phyloP scores from a whole-genome alignment of 768 basidiomycete species.

The Fistulinella prunicolor region DNA sequence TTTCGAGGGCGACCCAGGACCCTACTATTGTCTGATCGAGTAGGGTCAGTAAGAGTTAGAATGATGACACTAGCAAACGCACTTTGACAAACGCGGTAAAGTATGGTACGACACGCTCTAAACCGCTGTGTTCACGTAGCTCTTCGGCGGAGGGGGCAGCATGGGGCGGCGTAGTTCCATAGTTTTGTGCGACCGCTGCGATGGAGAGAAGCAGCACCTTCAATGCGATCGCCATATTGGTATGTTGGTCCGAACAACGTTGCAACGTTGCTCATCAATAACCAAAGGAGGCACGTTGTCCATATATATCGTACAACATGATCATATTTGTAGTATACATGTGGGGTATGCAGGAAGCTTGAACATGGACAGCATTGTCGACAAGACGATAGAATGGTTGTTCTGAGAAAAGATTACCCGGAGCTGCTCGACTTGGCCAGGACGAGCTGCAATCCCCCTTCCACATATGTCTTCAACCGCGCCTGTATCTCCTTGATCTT shows the following conservation, averaged over 20 bases:
- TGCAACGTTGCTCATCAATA: no score
- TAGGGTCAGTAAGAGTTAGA: neutral
- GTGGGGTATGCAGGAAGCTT: no score
- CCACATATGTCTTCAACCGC: constrained; percentile 16
- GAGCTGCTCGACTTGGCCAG: constrained; percentile 22
- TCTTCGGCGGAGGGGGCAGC: constrained; percentile 8
- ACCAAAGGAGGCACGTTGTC: no score
- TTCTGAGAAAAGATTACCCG: no score
- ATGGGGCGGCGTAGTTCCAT: constrained; percentile 16
- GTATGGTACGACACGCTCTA: neutral
- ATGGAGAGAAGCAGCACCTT: constrained; percentile 10
- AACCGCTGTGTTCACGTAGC: constrained; percentile 9
- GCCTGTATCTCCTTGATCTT: constrained; percentile 20
- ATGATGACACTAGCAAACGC: neutral
- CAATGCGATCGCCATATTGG: neutral
- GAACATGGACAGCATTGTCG: no score
- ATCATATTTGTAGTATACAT: no score
- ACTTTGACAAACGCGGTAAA: neutral
- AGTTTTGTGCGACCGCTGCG: neutral
- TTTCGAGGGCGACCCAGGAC: constrained; percentile 12
- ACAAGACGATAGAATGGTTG: no score
- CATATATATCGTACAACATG: no score
- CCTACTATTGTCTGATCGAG: neutral
- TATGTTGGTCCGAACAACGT: no score
- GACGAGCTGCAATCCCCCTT: constrained; percentile 21